Conservation (phyloP, 495 filamentous ascomycete genomes). For the Paragyromitra xinjiangensis region DNA sequence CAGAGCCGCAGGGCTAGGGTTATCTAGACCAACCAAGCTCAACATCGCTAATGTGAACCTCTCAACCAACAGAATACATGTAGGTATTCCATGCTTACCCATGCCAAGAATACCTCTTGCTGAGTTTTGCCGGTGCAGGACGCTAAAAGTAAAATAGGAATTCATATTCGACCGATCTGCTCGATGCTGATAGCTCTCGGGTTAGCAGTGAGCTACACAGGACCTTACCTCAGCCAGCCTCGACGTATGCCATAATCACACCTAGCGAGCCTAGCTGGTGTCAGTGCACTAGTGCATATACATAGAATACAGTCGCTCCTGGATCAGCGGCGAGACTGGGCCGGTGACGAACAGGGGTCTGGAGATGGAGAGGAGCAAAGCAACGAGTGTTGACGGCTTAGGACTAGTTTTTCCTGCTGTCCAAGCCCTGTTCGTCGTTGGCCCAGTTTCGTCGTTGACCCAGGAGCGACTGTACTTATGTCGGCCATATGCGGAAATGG, state of each 20-base stretch:
- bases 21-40: background rate
- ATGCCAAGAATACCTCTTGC: background rate
- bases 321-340: no score
- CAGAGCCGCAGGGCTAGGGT: constrained; percentile 45
- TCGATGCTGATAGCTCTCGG: background rate
- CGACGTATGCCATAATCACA: background rate
- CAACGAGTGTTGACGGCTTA: no score
- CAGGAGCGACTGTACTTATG: background rate
- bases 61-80: background rate
- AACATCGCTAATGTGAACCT: background rate
- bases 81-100: constrained; percentile 3
- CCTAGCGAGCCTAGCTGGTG: background rate
- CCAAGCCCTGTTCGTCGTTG: no score
- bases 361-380: no score
- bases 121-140: background rate
- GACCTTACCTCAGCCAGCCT: background rate
- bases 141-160: background rate
- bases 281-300: background rate
- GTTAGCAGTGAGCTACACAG: background rate
- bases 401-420: no score
- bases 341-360: no score
- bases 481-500: background rate
- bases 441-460: no score
- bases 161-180: background rate
- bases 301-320: background rate